These are phyloP conservation scores for Ajuga chamaepitys DNA, from an alignment of 257 asterid species.

Conservation along the genomic window DNA sequence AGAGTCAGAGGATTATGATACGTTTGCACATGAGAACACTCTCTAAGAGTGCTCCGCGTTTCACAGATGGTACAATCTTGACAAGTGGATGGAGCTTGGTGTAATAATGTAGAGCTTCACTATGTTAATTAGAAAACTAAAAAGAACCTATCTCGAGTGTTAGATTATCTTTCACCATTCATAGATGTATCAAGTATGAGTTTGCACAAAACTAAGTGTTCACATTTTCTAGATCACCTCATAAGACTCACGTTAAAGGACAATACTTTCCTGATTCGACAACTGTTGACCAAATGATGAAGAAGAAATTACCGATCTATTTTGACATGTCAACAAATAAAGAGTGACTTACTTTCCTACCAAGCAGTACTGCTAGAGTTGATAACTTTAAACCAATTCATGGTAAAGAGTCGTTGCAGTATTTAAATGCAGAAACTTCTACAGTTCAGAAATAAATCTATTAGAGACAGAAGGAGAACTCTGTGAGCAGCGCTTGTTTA, in stretches of 20 bases:
- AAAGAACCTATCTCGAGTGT: too few species aligned
- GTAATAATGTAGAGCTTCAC: constrained; percentile 8
- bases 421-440: neutral
- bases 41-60: neutral
- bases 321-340: neutral
- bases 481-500: neutral
- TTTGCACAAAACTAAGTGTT: too few species aligned
- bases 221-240: neutral
- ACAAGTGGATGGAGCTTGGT: neutral
- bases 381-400: neutral
- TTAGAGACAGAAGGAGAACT: neutral
- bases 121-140: constrained; percentile 2
- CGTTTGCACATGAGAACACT: too few species aligned
- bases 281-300: neutral
- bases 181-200: too few species aligned
- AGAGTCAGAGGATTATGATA: neutral
- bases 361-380: neutral
- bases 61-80: neutral
- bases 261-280: neutral
- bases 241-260: neutral
- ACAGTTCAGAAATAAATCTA: neutral
- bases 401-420: neutral
- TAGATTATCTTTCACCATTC: too few species aligned
- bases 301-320: neutral
- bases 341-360: neutral